Percentiles rank a stretch among this genome's conserved stretches.
These are phyloP conservation scores for Alternaria tenuissima DNA, from an alignment of 2,329 filamentous ascomycete genomes.

Conservation along the genomic window DNA sequence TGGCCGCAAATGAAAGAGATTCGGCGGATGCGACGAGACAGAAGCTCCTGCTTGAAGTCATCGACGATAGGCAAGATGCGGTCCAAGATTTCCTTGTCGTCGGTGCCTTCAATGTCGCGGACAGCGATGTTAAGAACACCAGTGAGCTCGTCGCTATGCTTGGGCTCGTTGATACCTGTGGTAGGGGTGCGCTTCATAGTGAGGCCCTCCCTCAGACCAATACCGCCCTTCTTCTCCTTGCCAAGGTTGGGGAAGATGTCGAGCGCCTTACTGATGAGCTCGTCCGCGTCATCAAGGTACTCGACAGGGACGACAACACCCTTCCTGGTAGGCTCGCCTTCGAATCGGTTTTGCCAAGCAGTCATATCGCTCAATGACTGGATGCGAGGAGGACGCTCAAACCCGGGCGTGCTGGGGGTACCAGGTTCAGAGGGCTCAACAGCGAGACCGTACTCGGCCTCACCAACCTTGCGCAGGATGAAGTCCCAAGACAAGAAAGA, in stretches of 20 bases:
- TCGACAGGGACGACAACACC: slow-evolving; percentile 93
- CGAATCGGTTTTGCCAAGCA: slow-evolving; percentile 77
- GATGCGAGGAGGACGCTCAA: slow-evolving; percentile 74
- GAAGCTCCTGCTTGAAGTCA: slow-evolving; percentile 83
- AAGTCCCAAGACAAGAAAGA: slow-evolving; percentile 96
- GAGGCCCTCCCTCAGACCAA: slow-evolving; percentile 42
- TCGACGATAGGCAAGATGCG: slow-evolving; percentile 80
- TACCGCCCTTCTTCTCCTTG: slow-evolving; percentile 64
- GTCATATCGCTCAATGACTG: slow-evolving; percentile 97
- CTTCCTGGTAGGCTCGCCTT: slow-evolving; percentile 80
- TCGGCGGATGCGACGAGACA: slow-evolving; percentile 82
- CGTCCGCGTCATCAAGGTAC: slow-evolving; percentile 94
- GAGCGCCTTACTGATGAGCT: slow-evolving; percentile 81
- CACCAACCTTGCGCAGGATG: slow-evolving; percentile 88
- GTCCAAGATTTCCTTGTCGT: slow-evolving; percentile 80
- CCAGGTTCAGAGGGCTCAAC: slow-evolving; percentile 82
- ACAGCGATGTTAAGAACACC: slow-evolving; percentile 93
- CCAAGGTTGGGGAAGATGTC: slow-evolving; percentile 75
- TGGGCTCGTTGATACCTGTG: slow-evolving; percentile 43
- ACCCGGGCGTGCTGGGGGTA: slow-evolving; percentile 71
- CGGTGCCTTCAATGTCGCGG: slow-evolving; percentile 82
- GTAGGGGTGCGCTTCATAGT: slow-evolving; percentile 73
- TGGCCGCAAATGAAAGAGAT: slow-evolving; percentile 96
- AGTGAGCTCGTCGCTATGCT: slow-evolving; percentile 80
- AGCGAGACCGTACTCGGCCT: slow-evolving; percentile 87